A percentile compares a stretch with the other conserved stretches of the same genome.
phyloP scores from a whole-genome alignment of 2,329 filamentous ascomycete species.

The Hortaea werneckii region DNA sequence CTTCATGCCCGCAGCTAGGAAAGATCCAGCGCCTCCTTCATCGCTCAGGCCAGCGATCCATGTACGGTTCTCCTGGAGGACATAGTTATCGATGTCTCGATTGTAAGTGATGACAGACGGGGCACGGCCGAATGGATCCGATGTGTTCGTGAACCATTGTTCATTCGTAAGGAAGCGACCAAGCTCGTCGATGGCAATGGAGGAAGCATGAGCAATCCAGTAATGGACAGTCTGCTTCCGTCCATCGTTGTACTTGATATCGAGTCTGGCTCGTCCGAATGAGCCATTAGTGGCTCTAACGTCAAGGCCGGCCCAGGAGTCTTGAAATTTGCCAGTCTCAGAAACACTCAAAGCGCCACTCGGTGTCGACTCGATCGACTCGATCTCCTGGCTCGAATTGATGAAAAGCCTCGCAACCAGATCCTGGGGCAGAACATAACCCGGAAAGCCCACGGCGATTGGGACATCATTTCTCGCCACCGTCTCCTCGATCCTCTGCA shows the following conservation, averaged over 20 bases:
- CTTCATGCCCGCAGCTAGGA: constrained; percentile 46
- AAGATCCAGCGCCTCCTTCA: constrained; percentile 49
- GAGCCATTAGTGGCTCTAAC: background rate
- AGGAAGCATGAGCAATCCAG: constrained; percentile 32
- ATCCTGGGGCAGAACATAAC: constrained; percentile 44
- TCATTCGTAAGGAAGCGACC: constrained; percentile 46
- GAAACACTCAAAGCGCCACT: constrained; percentile 28
- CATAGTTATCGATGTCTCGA: constrained; percentile 22
- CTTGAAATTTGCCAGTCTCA: background rate
- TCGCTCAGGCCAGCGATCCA: constrained; percentile 53
- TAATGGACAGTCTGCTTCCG: constrained; percentile 47
- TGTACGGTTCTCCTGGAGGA: constrained; percentile 39
- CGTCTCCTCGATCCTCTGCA: constrained; percentile 40
- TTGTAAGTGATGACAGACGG: constrained; percentile 51
- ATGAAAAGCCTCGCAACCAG: constrained; percentile 38
- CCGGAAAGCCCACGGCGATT: constrained; percentile 44
- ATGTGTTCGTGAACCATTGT: constrained; percentile 42
- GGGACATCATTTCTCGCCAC: constrained; percentile 37
- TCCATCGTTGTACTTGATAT: constrained; percentile 29
- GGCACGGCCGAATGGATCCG: constrained; percentile 45
- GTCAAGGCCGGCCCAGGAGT: background rate
- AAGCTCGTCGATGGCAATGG: constrained; percentile 36
- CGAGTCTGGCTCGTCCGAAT: background rate
- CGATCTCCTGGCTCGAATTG: constrained; percentile 31
- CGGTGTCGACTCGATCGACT: constrained; percentile 32